These are phyloP conservation scores for Elongisporangium prolatum DNA, from an alignment of 352 stramenopile species.

Conservation along the genomic window DNA sequence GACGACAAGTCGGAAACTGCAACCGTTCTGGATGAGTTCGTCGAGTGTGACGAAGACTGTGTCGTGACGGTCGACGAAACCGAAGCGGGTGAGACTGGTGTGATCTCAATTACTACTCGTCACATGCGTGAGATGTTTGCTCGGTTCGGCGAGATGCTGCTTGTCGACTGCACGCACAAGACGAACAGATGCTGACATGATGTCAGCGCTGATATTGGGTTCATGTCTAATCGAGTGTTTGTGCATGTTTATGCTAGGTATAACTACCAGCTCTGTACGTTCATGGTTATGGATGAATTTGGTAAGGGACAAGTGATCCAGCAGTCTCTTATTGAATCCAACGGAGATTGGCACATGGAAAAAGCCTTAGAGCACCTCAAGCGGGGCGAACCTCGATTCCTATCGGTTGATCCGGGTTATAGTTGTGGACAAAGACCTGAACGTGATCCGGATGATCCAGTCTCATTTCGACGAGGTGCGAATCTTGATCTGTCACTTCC, in stretches of 20 bases:
- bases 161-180: slow-evolving; percentile 18
- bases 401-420: slow-evolving; percentile 7
- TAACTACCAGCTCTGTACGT: slow-evolving; percentile 15
- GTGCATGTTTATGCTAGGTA: too few species aligned
- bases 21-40: too few species aligned
- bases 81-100: not conserved
- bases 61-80: slow-evolving; percentile 5
- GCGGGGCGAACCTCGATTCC: not conserved
- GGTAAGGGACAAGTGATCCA: slow-evolving; percentile 5
- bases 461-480: slow-evolving; percentile 7
- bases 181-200: slow-evolving; percentile 7
- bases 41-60: too few species aligned
- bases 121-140: slow-evolving; percentile 8
- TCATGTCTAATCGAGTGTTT: too few species aligned
- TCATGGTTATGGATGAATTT: slow-evolving; percentile 10
- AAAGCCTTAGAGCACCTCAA: slow-evolving; percentile 8
- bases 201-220: too few species aligned
- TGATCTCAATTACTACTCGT: slow-evolving; percentile 5
- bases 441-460: slow-evolving; percentile 11
- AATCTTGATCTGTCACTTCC: slow-evolving; percentile 13
- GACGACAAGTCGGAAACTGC: too few species aligned
- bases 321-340: slow-evolving; percentile 8
- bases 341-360: slow-evolving; percentile 12
- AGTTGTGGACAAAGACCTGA: slow-evolving; percentile 17
- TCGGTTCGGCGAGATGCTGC: slow-evolving; percentile 9